A percentile compares a stretch with the other conserved stretches of the same genome.
phyloP scores from a whole-genome alignment of 495 filamentous ascomycete species.

The Hypoxylon subgilvum region DNA sequence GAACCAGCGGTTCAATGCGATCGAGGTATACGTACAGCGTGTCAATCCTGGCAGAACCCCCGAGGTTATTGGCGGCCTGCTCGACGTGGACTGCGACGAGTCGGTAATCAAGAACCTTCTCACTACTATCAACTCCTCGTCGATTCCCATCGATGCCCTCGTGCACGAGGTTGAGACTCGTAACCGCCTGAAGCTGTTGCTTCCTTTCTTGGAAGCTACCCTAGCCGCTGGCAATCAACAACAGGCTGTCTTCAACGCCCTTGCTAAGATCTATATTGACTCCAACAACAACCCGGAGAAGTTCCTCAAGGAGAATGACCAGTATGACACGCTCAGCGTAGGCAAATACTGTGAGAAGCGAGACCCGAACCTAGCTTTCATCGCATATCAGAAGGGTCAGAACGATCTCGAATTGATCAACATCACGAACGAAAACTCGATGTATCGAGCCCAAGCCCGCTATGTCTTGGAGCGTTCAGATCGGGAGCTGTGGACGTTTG shows the following conservation, averaged over 20 bases:
- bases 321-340: conserved; percentile 90
- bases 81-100: conserved; percentile 98
- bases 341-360: conserved; percentile 99
- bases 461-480: conserved; percentile 93
- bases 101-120: conserved; percentile 91
- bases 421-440: conserved; percentile 98
- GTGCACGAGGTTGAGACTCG: conserved; percentile 93
- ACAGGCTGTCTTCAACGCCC: conserved; percentile 95
- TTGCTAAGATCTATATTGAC: conserved; percentile 99
- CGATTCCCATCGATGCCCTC: conserved; percentile 94
- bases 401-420: conserved; percentile 97
- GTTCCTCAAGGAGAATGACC: conserved; percentile 97
- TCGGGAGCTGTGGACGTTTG: conserved; percentile 89
- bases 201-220: conserved; percentile 96
- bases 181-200: conserved; percentile 91
- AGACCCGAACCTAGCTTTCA: conserved; percentile 95
- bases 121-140: conserved; percentile 79
- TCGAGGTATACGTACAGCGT: conserved; percentile 98
- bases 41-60: conserved; percentile 95
- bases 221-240: conserved; percentile 92
- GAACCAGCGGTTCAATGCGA: conserved; percentile 99
- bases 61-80: conserved; percentile 89
- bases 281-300: conserved; percentile 99
- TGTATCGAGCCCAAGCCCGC: conserved; percentile 96
- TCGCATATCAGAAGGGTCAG: conserved; percentile 94